Conservation (phyloP, 345 rosid species). For the Crucihimalaya himalaica region DNA sequence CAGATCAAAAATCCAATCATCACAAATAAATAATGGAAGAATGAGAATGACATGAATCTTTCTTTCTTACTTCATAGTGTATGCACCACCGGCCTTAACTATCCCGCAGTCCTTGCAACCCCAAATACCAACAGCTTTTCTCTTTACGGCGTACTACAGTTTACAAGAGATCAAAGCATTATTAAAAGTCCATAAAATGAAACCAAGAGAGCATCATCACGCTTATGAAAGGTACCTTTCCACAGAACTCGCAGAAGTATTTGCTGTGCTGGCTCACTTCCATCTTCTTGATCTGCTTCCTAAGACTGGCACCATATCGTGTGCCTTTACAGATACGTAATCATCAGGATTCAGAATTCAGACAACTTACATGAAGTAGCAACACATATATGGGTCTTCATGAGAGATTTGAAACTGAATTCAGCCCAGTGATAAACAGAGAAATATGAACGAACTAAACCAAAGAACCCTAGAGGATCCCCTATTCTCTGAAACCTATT, state of each 20-base stretch:
- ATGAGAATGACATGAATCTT: too few species aligned
- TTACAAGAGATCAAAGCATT: not conserved
- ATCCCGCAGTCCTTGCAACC: constrained; percentile 89
- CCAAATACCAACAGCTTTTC: constrained; percentile 81
- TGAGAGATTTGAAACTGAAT: too few species aligned
- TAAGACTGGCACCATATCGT: constrained; percentile 66
- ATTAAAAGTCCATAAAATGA: not conserved
- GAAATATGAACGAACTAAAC: not conserved
- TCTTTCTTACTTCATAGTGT: constrained; percentile 66
- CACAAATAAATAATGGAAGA: not conserved
- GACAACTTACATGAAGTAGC: not conserved
- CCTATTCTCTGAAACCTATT: not conserved
- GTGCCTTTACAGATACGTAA: constrained; percentile 42
- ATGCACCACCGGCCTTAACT: constrained; percentile 85
- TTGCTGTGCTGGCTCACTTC: constrained; percentile 68
- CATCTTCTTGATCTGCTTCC: constrained; percentile 73
- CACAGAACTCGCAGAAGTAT: constrained; percentile 68
- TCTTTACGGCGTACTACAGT: constrained; percentile 69
- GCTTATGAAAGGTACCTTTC: constrained; percentile 45
- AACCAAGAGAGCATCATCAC: too few species aligned
- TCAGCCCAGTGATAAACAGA: too few species aligned
- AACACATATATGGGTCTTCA: not conserved
- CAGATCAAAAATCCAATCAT: not conserved
- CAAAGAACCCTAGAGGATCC: not conserved
- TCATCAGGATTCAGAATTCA: not conserved